These are phyloP conservation scores for Ustilago lituana DNA, from an alignment of 1,284 basidiomycete genomes.

Conservation along the genomic window DNA sequence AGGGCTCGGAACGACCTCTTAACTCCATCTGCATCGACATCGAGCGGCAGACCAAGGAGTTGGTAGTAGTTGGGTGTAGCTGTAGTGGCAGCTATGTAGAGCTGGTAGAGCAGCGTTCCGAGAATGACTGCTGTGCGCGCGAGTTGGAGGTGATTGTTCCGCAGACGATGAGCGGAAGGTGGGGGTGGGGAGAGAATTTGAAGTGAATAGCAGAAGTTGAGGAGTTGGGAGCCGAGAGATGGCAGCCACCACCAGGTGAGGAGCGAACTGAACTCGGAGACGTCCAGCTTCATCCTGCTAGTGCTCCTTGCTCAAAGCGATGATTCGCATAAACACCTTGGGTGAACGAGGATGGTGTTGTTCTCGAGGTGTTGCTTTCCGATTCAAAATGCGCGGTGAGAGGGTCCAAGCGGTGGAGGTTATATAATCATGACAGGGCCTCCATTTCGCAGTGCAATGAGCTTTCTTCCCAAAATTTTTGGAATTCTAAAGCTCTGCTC, in stretches of 20 bases:
- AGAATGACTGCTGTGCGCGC: conserved; percentile 73
- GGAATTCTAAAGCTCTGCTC: no score
- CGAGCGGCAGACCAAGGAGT: conserved; percentile 74
- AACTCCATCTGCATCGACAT: conserved; percentile 75
- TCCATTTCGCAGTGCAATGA: conserved; percentile 12
- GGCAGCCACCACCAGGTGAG: conserved; percentile 47
- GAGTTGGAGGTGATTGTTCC: conserved; percentile 26
- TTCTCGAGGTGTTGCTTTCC: no score
- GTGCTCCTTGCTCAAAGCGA: not conserved
- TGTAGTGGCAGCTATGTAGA: conserved; percentile 72
- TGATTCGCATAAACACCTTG: no score
- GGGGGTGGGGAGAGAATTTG: conserved; percentile 12
- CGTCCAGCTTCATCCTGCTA: conserved; percentile 20
- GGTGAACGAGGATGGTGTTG: conserved; percentile 1
- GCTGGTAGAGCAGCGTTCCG: conserved; percentile 76
- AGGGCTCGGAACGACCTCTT: conserved; percentile 79
- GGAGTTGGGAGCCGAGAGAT: conserved; percentile 27
- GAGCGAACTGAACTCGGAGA: conserved; percentile 27
- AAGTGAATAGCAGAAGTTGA: conserved; percentile 25
- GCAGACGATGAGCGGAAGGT: not conserved
- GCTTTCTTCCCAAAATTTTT: conserved; percentile 14
- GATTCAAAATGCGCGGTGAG: no score
- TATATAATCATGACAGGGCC: conserved; percentile 34
- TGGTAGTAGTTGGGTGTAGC: conserved; percentile 79
- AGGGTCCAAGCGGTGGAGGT: no score